Conservation (phyloP, 257 asterid genomes). For the Linaria vulgaris region DNA sequence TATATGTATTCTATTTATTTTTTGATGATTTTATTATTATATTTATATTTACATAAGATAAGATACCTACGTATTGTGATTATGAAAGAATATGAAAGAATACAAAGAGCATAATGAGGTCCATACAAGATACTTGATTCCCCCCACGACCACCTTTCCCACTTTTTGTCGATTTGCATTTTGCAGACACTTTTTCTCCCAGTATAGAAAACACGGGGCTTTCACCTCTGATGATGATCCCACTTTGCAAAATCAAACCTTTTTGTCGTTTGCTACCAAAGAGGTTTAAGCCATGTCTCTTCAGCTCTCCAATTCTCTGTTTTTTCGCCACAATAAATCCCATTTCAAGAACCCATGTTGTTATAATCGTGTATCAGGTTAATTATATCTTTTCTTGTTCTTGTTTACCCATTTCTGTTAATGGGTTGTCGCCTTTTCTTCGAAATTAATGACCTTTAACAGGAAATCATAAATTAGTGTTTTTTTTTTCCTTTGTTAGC, state of each 20-base stretch:
- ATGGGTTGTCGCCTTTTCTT: neutral
- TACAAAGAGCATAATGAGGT: neutral
- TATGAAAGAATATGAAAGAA: no score
- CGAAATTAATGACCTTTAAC: neutral
- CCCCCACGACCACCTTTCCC: conserved; percentile 16
- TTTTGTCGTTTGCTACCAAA: neutral
- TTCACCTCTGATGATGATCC: neutral
- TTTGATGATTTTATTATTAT: no score
- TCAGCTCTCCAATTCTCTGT: conserved; percentile 20
- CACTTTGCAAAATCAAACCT: no score
- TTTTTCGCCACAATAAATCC: conserved; percentile 19
- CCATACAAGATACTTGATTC: conserved; percentile 23
- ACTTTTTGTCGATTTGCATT: conserved; percentile 18
- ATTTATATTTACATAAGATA: no score
- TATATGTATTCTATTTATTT: no score
- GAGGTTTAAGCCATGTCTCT: conserved; percentile 30
- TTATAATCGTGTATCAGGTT: conserved; percentile 32
- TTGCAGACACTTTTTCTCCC: neutral
- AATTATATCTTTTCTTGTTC: neutral
- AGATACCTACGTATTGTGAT: no score
- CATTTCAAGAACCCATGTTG: conserved; percentile 17
- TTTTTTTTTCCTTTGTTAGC: conserved; percentile 27
- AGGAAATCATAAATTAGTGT: neutral
- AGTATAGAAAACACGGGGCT: neutral
- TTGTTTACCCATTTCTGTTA: neutral